Base-by-base conservation (phyloP, 768 basidiomycete species). In the Psilocybe sp. region DNA sequence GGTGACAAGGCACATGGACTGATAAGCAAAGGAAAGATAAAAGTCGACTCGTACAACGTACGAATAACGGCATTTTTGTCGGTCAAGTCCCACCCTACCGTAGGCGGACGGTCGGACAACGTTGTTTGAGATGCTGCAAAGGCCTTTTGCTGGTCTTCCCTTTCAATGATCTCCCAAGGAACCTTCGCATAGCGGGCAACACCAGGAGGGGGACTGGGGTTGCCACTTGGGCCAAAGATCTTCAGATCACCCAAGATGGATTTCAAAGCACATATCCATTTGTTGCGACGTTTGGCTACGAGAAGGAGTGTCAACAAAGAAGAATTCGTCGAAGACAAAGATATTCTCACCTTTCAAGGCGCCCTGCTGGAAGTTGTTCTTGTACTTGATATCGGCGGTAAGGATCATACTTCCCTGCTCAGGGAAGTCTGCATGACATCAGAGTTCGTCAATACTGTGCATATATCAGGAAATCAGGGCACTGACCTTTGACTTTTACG, bases 261-360 rank as follows among this genome's bases (percentile, higher is more conserved):
- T 68, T 94, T 95, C 47, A 97, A 74, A 13, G 88, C 87, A 65
- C 91, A 94, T 38, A 94, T 79, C 92, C 92, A 95, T 68, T 92
- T 95, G 73, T 94, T 94, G 33, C 90, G 80, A 47, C 92, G 79
- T 67, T 85, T 84, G 1, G 85, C 85, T 84, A 39, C 34, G 51
- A 47, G 50, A 18, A 11, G 15, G 37, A 23, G 33, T 40, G 10
- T 11, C 23, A 33, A 23, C 18, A 15, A 18, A 31, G 14, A 40
- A 18, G 37, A 34, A 44, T 15, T 38, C 19, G 39, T 44, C 23
- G 6, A 40, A 16, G 19, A 13, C 10, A 31, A 43, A 14, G 44
- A 12, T 40, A n/a, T 16, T 44, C 60, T 16, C 58, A 84, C 84
- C 73, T 76, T 83, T 88, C 8, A 89, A 69, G 2, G 84, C 82